Evolutionary conservation across 306 rosid species (phyloP).

Genomic region (Trifolium repens): DNA sequence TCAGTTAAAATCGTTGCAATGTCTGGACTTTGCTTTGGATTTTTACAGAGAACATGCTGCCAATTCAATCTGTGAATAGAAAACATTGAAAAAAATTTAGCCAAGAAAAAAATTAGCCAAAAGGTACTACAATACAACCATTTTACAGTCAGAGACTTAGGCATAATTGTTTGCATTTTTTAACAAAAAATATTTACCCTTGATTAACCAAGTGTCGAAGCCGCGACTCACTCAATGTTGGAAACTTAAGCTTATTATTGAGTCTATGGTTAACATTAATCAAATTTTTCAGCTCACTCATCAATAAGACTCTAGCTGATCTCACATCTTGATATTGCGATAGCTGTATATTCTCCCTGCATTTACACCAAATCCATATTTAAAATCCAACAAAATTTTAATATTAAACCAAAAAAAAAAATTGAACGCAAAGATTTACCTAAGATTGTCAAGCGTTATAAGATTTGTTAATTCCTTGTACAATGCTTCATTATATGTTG

Average conservation of each 20-base stretch:
- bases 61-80: constrained; percentile 71
- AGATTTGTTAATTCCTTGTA: constrained; percentile 81
- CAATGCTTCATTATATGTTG: constrained; percentile 65
- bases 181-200: constrained; percentile 46
- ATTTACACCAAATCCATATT: constrained; percentile 35
- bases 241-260: constrained; percentile 70
- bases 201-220: constrained; percentile 70
- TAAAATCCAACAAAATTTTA: constrained; percentile 1
- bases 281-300: constrained; percentile 69
- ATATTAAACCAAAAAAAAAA: neutral
- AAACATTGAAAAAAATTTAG: constrained; percentile 15
- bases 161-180: neutral
- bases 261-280: constrained; percentile 71
- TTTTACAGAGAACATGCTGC: constrained; percentile 81
- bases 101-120: neutral
- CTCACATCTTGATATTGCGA: constrained; percentile 71
- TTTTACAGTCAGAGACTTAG: neutral
- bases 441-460: constrained; percentile 67
- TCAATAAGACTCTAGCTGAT: constrained; percentile 67
- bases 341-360: constrained; percentile 79
- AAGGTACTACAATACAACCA: too few relatives aligned
- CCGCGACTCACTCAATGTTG: constrained; percentile 64
- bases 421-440: constrained; percentile 54
- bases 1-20: constrained; percentile 67
- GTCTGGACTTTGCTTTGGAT: constrained; percentile 63